Percentiles rank a stretch among this genome's conserved stretches.
Evolutionary conservation across 805 yeast species (phyloP).

Genomic region (Pichia occidentalis): DNA sequence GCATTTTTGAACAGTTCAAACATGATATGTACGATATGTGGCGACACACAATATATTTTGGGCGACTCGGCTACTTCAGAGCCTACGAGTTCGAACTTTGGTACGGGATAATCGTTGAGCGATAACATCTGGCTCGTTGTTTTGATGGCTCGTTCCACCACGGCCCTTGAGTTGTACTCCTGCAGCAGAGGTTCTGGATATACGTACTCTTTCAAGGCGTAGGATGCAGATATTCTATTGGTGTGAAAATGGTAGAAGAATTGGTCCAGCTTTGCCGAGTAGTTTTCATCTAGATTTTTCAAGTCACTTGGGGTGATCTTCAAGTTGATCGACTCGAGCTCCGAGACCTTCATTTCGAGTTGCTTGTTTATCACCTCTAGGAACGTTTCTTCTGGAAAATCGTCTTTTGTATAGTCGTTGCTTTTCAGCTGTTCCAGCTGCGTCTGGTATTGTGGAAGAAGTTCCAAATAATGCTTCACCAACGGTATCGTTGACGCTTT

Average conservation of each 20-base stretch:
- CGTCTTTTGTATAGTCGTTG: neutral
- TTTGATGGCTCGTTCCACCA: conserved; percentile 18
- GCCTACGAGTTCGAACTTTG: conserved; percentile 15
- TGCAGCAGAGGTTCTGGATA: conserved; percentile 15
- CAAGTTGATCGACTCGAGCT: conserved; percentile 13
- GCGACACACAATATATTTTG: conserved; percentile 22
- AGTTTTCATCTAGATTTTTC: conserved; percentile 17
- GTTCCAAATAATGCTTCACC: conserved; percentile 14
- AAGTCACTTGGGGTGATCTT: conserved; percentile 14
- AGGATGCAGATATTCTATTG: conserved; percentile 23
- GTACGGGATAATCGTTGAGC: conserved; percentile 28
- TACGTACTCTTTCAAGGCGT: conserved; percentile 21
- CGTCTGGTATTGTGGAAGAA: conserved; percentile 1
- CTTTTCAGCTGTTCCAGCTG: conserved; percentile 4
- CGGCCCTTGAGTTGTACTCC: conserved; percentile 10
- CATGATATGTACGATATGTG: conserved; percentile 27
- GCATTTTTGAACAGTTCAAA: conserved; percentile 29
- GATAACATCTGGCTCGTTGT: conserved; percentile 21
- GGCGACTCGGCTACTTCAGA: neutral
- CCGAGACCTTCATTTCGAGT: conserved; percentile 10
- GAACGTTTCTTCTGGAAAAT: conserved; percentile 10
- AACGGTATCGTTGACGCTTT: neutral
- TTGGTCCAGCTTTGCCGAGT: conserved; percentile 16
- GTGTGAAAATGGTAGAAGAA: conserved; percentile 24
- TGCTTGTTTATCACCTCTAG: conserved; percentile 6